Evolutionary conservation across 2,329 filamentous ascomycete species (phyloP).

Genomic region (Botryotinia globosa): DNA sequence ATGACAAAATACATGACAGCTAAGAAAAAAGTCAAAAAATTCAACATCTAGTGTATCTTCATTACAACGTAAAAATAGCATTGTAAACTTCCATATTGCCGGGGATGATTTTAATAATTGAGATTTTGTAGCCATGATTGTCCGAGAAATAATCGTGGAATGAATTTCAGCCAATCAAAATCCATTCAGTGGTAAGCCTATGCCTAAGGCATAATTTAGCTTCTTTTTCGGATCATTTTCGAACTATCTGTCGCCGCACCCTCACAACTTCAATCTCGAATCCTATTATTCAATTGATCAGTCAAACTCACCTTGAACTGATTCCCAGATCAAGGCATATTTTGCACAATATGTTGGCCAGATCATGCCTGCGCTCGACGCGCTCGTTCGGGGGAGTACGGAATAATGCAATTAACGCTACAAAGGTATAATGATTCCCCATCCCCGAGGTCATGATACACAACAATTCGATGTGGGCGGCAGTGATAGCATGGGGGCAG

Average conservation of each 20-base stretch:
- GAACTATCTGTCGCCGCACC: slow-evolving; percentile 20
- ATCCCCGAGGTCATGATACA: slow-evolving; percentile 5
- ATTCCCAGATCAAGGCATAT: slow-evolving; percentile 37
- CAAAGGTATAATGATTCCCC: slow-evolving; percentile 62
- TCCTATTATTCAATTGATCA: slow-evolving; percentile 37
- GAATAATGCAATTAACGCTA: slow-evolving; percentile 68
- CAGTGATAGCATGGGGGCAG: neutral
- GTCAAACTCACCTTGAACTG: slow-evolving; percentile 31
- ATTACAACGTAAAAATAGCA: neutral
- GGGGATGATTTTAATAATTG: neutral
- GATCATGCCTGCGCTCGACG: slow-evolving; percentile 84
- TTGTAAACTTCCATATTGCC: neutral
- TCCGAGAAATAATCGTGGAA: slow-evolving; percentile 19
- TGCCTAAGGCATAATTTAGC: slow-evolving; percentile 18
- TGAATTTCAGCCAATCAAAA: slow-evolving; percentile 14
- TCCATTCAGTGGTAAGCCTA: slow-evolving; percentile 17
- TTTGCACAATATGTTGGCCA: slow-evolving; percentile 77
- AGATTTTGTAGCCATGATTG: neutral
- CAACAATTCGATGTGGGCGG: slow-evolving; percentile 32
- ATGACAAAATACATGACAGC: neutral
- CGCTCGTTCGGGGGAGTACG: slow-evolving; percentile 77
- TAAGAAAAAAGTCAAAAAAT: neutral
- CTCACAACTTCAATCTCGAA: slow-evolving; percentile 30
- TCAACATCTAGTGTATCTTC: neutral
- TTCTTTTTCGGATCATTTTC: slow-evolving; percentile 22